Conservation (phyloP, 805 yeast species). For the Lipomyces sp. region DNA sequence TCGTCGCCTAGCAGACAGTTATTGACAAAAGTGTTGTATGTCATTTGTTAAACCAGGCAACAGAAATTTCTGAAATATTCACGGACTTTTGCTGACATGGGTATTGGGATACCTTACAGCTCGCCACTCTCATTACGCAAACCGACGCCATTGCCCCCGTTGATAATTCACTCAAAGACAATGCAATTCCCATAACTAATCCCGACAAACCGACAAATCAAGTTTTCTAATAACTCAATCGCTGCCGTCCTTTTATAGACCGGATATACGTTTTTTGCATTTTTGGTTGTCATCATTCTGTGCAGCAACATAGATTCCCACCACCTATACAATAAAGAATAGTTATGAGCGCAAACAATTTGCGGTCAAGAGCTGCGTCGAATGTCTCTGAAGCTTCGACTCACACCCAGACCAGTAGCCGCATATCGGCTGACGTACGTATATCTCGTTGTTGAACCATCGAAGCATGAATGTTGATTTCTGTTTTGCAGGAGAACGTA, state of each 20-base stretch:
- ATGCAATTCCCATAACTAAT: too few species aligned
- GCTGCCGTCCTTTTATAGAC: background rate
- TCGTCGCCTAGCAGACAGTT: too few species aligned
- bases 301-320: background rate
- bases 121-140: too few species aligned
- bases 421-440: constrained; percentile 23
- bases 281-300: background rate
- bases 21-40: too few species aligned
- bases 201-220: too few species aligned
- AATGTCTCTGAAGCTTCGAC: constrained; percentile 21
- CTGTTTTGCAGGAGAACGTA: constrained; percentile 29
- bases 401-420: constrained; percentile 17
- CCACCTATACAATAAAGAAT: background rate
- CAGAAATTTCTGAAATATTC: too few species aligned
- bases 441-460: background rate
- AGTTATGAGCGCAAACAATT: background rate
- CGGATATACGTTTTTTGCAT: background rate
- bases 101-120: too few species aligned
- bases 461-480: background rate
- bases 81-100: too few species aligned
- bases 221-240: background rate
- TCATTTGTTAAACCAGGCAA: too few species aligned
- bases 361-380: constrained; percentile 20
- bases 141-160: too few species aligned
- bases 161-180: too few species aligned